phyloP scores from a whole-genome alignment of 2,329 filamentous ascomycete genomes.

The Hypoxylon sp. region DNA sequence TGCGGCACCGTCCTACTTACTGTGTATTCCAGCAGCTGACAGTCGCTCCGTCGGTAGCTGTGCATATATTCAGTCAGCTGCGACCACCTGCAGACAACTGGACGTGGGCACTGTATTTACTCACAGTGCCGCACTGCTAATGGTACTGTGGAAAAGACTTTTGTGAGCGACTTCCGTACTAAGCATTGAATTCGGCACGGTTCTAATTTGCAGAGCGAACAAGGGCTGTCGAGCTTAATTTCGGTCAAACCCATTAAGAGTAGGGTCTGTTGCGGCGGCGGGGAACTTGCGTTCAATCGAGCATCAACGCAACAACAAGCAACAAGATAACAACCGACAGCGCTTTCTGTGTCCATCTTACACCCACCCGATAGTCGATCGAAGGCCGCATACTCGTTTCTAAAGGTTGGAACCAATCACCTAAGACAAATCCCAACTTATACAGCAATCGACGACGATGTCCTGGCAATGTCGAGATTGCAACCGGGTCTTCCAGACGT shows the following conservation, averaged over 20 bases:
- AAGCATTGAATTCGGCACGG: too few species aligned
- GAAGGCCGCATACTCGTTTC: background rate
- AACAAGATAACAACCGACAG: background rate
- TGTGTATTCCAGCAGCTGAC: too few species aligned
- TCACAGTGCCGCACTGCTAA: too few species aligned
- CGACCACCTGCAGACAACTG: too few species aligned
- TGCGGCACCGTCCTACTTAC: too few species aligned
- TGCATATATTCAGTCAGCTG: too few species aligned
- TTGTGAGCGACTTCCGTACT: too few species aligned
- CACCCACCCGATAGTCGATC: background rate
- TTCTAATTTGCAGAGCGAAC: background rate
- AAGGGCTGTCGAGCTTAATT: background rate
- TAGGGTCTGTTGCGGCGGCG: too few species aligned
- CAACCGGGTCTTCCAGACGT: constrained; percentile 1
- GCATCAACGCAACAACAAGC: background rate
- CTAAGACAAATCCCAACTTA: background rate
- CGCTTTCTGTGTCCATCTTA: background rate
- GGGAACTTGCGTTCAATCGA: too few species aligned
- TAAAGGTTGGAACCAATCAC: background rate
- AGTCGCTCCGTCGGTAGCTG: too few species aligned
- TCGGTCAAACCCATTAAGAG: background rate
- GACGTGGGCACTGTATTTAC: too few species aligned
- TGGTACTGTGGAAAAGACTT: too few species aligned
- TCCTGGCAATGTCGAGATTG: constrained; percentile 11
- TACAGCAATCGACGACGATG: constrained; percentile 23